These are phyloP conservation scores for Fusarium sambucinum DNA, from an alignment of 2,329 filamentous ascomycete genomes.

Conservation along the genomic window DNA sequence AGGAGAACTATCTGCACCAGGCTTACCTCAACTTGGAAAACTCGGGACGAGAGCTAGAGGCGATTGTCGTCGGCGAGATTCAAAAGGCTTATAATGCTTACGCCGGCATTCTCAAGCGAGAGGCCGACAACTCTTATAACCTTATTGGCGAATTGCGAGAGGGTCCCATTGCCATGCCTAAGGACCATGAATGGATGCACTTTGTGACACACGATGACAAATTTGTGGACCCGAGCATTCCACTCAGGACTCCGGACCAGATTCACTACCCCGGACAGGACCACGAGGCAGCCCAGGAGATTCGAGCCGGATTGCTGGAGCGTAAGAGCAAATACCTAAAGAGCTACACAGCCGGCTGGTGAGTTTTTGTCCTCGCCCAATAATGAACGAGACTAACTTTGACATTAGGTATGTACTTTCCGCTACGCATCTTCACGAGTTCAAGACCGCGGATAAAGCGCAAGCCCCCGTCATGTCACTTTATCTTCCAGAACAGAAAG, in stretches of 20 bases:
- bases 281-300: conserved; percentile 83
- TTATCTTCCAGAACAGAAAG: conserved; percentile 92
- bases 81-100: conserved; percentile 98
- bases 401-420: conserved; percentile 88
- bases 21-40: conserved; percentile 95
- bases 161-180: conserved; percentile 92
- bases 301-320: conserved; percentile 90
- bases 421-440: conserved; percentile 96
- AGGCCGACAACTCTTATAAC: conserved; percentile 83
- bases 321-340: conserved; percentile 99
- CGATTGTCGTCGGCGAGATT: conserved; percentile 96
- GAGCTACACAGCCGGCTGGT: conserved; percentile 97
- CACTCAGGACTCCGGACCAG: conserved; percentile 80
- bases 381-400: conserved; percentile 14
- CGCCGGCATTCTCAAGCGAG: conserved; percentile 89
- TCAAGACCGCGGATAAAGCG: conserved; percentile 95
- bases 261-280: conserved; percentile 94
- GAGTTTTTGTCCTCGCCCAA: conserved; percentile 51
- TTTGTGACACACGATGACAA: conserved; percentile 86
- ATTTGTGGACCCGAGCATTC: conserved; percentile 86
- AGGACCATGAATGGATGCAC: conserved; percentile 88
- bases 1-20: conserved; percentile 97
- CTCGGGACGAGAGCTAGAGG: conserved; percentile 93
- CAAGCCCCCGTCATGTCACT: conserved; percentile 96
- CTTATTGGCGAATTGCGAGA: conserved; percentile 84